Conservation (phyloP, 805 yeast genomes). For the Starmera caribaea region DNA sequence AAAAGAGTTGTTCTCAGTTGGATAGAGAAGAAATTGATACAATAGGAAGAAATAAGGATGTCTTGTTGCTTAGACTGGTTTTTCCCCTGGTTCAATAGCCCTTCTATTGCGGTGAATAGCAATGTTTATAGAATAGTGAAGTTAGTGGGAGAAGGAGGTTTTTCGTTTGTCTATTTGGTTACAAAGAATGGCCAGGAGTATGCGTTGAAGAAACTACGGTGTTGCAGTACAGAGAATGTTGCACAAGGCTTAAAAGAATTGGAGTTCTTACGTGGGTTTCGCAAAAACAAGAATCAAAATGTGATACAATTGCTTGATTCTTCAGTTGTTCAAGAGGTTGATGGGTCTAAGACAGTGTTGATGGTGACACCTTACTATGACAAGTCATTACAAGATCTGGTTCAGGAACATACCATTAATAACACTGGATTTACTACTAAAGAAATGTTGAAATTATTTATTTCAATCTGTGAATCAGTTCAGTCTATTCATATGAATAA, state of each 20-base stretch:
- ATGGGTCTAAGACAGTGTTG: slow-evolving; percentile 73
- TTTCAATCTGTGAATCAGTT: slow-evolving; percentile 68
- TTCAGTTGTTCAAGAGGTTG: slow-evolving; percentile 58
- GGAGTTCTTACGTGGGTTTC: no score
- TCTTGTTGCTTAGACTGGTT: neutral
- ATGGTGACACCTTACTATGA: slow-evolving; percentile 73
- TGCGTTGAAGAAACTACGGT: slow-evolving; percentile 79
- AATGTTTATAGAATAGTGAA: slow-evolving; percentile 48
- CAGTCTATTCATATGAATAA: slow-evolving; percentile 53
- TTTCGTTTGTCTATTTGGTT: slow-evolving; percentile 78
- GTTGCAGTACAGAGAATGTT: slow-evolving; percentile 73
- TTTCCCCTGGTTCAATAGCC: slow-evolving; percentile 18
- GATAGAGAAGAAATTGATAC: neutral
- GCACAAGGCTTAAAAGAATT: no score
- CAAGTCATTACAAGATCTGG: slow-evolving; percentile 68
- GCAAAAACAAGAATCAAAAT: no score
- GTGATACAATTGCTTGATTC: slow-evolving; percentile 39
- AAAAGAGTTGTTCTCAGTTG: no score
- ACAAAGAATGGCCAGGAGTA: slow-evolving; percentile 37
- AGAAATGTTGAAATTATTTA: slow-evolving; percentile 52
- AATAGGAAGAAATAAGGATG: neutral
- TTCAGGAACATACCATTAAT: slow-evolving; percentile 53
- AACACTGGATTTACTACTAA: slow-evolving; percentile 44
- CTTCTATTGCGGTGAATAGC: slow-evolving; percentile 56
- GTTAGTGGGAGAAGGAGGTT: slow-evolving; percentile 87